Evolutionary conservation across 352 stramenopile species (phyloP).

Genomic region (Pythium plurisporium): DNA sequence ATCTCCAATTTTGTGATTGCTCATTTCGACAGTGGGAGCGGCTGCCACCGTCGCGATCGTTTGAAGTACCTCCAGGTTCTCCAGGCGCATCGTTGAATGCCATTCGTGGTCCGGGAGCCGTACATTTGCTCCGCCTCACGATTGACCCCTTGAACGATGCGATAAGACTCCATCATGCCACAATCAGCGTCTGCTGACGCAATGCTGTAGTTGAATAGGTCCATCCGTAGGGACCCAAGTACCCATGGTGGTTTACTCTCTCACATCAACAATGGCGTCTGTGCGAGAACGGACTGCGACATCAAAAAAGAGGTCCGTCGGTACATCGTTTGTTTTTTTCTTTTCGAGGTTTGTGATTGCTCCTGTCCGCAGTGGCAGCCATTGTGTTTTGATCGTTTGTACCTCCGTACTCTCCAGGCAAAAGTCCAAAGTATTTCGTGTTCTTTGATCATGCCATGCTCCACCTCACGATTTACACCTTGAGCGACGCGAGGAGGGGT

Average conservation of each 20-base stretch:
- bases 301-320: constrained; percentile 99
- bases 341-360: too few relatives aligned
- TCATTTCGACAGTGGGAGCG: too few relatives aligned
- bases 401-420: too few relatives aligned
- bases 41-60: background rate
- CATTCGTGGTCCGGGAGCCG: background rate
- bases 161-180: constrained; percentile 59
- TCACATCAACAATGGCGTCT: constrained; percentile 98
- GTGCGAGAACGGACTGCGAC: constrained; percentile 90
- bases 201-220: constrained; percentile 98
- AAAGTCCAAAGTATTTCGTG: background rate
- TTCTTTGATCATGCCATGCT: background rate
- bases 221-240: constrained; percentile 98
- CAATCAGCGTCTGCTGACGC: constrained; percentile 65
- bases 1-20: too few relatives aligned
- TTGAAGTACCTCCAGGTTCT: too few relatives aligned
- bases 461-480: constrained; percentile 6
- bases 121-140: background rate
- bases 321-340: too few relatives aligned
- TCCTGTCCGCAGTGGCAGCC: too few relatives aligned
- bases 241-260: constrained; percentile 99
- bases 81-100: too few relatives aligned
- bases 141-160: constrained; percentile 25
- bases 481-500: constrained; percentile 42
- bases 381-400: background rate